Evolutionary conservation across 139 green algal genomes (phyloP), one percentile per base, ranked within the genome.

Genomic region (Haematococcus sp.): DNA sequence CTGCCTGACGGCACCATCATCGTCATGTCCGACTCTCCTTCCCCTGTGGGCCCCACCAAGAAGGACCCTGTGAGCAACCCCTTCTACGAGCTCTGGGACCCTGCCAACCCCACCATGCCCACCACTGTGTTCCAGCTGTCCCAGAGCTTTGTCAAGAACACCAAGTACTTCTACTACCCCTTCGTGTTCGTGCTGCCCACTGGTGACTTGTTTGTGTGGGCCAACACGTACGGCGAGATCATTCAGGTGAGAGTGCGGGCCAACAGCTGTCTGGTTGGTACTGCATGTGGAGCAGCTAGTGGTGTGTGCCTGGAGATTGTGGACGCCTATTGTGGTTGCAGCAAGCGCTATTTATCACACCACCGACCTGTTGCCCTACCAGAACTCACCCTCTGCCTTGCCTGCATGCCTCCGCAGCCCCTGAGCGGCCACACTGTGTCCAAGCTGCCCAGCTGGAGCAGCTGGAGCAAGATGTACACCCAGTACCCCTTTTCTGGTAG

Each of bases 51-150:
- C 1, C 71, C 71, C 59, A 40, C 58, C 40, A 49, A 49, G 40
- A 49, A 49, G 40, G 40, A 49, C 40, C 11, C 7, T 49, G 40
- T 49, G 27, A 15, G 52, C 52, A 79, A 79, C 64, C 73, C 73
- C 0, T 74, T 74, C 23, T 80, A 80, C 58, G 74, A 80, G 74
- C 58, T 80, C 55, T 80, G 74, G 74, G 58, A 80, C 67, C 74
- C 74, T 43, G 25, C 16, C 2, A 59, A 70, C n/a, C 74, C 74
- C 20, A 34, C 23, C 44, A 54, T 49, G 40, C 40, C 67, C 66
- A 80, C 74, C 46, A 71, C 28, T 17, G 7, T 56, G 28, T 44
- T 71, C 32, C 67, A 64, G 56, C 43, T 80, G 3, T 54, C 66
- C 28, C 22, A 46, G 7, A 44, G 27, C 27, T 80, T 80, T 63